Percentiles rank a stretch among this genome's conserved stretches.
Evolutionary conservation across 2,329 filamentous ascomycete species (phyloP).

Genomic region (Colletotrichum scovillei): DNA sequence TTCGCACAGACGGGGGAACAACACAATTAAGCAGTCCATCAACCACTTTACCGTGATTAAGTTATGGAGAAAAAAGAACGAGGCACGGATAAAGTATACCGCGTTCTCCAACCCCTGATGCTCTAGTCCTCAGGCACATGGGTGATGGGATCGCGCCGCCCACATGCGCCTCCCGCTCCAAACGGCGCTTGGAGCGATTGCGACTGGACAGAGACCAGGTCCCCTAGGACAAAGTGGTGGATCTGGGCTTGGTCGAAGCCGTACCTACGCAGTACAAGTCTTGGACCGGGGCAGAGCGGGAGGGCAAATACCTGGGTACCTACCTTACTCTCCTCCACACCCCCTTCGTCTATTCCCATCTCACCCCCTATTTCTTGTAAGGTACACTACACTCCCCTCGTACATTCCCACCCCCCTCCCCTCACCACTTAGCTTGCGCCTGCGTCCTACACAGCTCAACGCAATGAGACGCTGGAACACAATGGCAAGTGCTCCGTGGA

Average conservation of each 20-base stretch:
- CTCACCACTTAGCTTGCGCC: neutral
- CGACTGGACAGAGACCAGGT: constrained; percentile 14
- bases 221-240: neutral
- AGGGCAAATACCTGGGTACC: constrained; percentile 18
- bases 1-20: neutral
- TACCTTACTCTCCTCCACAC: neutral
- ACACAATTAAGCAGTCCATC: neutral
- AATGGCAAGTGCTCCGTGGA: neutral
- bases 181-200: constrained; percentile 33
- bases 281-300: constrained; percentile 12
- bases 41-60: neutral
- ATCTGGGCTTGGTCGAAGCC: neutral
- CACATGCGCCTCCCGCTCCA: constrained; percentile 29
- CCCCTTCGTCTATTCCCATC: neutral
- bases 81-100: neutral
- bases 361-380: neutral
- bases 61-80: neutral
- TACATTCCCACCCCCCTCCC: neutral
- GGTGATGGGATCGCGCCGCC: constrained; percentile 12
- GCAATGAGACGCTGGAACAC: constrained; percentile 6
- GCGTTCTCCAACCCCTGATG: neutral
- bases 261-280: neutral
- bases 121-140: constrained; percentile 17
- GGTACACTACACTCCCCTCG: neutral
- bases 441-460: neutral